phyloP scores from a whole-genome alignment of 2,329 filamentous ascomycete genomes.

The Graphiopsis chlorocephala region DNA sequence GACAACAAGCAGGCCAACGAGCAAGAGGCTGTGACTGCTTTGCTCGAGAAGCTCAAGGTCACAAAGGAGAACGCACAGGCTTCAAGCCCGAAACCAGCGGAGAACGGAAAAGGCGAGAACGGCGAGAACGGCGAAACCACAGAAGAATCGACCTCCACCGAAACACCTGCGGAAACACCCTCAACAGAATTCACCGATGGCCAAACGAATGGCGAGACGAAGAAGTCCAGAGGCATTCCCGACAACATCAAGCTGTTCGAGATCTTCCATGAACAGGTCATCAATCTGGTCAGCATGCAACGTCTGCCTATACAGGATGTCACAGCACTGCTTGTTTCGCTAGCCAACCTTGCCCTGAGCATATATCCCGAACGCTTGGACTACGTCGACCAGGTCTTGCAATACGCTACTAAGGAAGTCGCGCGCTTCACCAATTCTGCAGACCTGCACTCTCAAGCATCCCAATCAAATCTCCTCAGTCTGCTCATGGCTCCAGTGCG shows the following conservation, averaged over 20 bases:
- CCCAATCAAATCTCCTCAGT: constrained; percentile 84
- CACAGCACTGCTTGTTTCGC: constrained; percentile 87
- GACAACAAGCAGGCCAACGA: constrained; percentile 75
- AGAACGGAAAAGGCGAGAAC: constrained; percentile 27
- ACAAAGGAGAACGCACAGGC: constrained; percentile 53
- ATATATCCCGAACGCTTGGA: constrained; percentile 91
- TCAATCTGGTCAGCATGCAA: constrained; percentile 87
- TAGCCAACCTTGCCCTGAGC: constrained; percentile 89
- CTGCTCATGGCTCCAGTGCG: constrained; percentile 88
- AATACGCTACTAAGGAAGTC: constrained; percentile 83
- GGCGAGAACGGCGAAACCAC: constrained; percentile 35
- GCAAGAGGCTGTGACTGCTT: constrained; percentile 73
- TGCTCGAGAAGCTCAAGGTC: constrained; percentile 76
- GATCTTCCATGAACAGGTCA: constrained; percentile 94
- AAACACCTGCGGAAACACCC: constrained; percentile 22
- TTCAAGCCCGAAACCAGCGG: constrained; percentile 22
- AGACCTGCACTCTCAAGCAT: constrained; percentile 84
- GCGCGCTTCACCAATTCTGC: constrained; percentile 87
- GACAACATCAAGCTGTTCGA: constrained; percentile 87
- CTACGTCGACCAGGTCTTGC: constrained; percentile 91
- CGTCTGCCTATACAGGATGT: constrained; percentile 91
- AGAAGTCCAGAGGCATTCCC: constrained; percentile 59
- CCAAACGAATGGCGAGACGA: constrained; percentile 42
- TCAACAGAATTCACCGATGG: constrained; percentile 32
- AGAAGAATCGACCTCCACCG: constrained; percentile 15